phyloP scores from a whole-genome alignment of 345 rosid genomes.

The Angophora floribunda region DNA sequence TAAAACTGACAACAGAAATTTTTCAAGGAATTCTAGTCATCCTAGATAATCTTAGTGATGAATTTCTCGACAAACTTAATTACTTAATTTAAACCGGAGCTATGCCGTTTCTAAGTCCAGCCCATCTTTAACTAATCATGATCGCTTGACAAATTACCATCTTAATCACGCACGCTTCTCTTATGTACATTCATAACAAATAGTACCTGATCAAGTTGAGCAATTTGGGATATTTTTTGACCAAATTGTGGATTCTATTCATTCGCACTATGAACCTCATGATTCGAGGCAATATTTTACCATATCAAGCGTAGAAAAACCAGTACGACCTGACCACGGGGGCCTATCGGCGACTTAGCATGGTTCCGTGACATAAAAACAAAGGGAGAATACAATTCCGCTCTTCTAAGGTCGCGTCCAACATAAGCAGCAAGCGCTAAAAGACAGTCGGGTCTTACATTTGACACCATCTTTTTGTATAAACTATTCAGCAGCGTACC shows the following conservation, averaged over 20 bases:
- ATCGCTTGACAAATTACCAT: not conserved
- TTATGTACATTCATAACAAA: not conserved
- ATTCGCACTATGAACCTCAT: not conserved
- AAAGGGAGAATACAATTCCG: not conserved
- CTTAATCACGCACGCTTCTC: not conserved
- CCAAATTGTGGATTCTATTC: not conserved
- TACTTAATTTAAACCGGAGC: not conserved
- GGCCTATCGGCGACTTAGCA: not conserved
- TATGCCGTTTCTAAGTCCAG: not conserved
- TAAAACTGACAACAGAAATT: not conserved
- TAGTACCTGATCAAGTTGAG: not conserved
- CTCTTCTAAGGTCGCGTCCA: not conserved
- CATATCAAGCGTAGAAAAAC: not conserved
- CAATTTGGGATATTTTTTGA: not conserved
- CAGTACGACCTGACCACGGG: not conserved
- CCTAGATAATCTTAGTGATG: not conserved
- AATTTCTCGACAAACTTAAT: not conserved
- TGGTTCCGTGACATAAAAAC: not conserved
- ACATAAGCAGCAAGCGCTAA: not conserved
- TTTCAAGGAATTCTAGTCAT: not conserved
- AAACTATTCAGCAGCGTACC: not conserved
- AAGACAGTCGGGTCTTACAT: not conserved
- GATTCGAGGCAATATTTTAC: not conserved
- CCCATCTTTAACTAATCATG: not conserved
- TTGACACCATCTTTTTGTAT: not conserved